Conservation (phyloP, 805 yeast species). For the Pichia sporocuriosa region DNA sequence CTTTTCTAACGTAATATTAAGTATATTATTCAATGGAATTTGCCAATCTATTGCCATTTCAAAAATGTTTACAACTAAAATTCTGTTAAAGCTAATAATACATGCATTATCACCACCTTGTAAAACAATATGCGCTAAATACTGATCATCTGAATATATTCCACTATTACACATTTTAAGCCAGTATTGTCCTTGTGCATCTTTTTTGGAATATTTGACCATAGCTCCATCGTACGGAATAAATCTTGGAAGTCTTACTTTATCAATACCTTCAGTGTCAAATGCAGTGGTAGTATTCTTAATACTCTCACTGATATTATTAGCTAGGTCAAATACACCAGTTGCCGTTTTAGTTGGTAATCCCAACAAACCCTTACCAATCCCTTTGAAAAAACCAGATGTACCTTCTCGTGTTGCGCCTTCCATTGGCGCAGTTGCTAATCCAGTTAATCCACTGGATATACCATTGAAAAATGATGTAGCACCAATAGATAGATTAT, state of each 20-base stretch:
- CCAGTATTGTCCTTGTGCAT: conserved; percentile 94
- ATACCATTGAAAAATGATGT: conserved; percentile 81
- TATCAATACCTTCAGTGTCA: conserved; percentile 69
- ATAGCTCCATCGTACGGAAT: conserved; percentile 66
- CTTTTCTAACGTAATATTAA: conserved; percentile 65
- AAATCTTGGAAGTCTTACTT: conserved; percentile 76
- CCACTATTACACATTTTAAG: conserved; percentile 82
- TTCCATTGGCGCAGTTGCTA: conserved; percentile 84
- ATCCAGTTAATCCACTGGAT: conserved; percentile 81
- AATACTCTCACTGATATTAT: conserved; percentile 89
- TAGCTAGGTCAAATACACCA: conserved; percentile 88
- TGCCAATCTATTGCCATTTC: conserved; percentile 64
- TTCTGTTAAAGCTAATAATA: conserved; percentile 64
- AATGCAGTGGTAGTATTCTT: conserved; percentile 86
- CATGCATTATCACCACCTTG: conserved; percentile 77
- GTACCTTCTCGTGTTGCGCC: conserved; percentile 91
- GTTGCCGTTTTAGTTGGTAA: conserved; percentile 95
- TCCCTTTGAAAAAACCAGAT: conserved; percentile 84
- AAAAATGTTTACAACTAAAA: conserved; percentile 61
- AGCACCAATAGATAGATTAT: conserved; percentile 82
- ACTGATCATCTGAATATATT: conserved; percentile 58
- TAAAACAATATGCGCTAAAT: conserved; percentile 78
- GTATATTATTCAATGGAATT: conserved; percentile 55
- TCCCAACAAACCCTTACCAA: conserved; percentile 93
- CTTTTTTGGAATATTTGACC: conserved; percentile 69